These are phyloP conservation scores for Stephania japonica DNA, from an alignment of 164 flowering plant genomes.

Conservation along the genomic window DNA sequence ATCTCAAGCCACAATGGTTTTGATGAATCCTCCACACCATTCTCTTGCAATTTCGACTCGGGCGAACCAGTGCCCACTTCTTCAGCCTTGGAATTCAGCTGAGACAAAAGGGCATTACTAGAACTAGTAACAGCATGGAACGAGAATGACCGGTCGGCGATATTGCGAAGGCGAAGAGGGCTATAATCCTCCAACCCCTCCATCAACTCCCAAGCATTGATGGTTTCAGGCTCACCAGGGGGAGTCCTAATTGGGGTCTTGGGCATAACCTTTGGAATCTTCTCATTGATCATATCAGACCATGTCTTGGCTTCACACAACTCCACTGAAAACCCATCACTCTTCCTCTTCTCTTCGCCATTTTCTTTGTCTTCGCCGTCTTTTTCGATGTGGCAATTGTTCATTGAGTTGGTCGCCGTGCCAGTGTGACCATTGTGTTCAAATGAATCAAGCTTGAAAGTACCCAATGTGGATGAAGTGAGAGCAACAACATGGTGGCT, in stretches of 20 bases:
- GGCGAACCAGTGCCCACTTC: too few species aligned
- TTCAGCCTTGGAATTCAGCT: neutral
- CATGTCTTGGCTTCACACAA: constrained; percentile 61
- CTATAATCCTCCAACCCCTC: constrained; percentile 76
- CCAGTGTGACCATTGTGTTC: neutral
- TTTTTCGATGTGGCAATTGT: neutral
- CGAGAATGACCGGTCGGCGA: constrained; percentile 45
- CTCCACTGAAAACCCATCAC: constrained; percentile 32
- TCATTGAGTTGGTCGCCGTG: too few species aligned
- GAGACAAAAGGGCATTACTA: neutral
- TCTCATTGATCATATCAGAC: constrained; percentile 60
- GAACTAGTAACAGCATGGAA: constrained; percentile 29
- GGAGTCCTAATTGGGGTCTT: constrained; percentile 72
- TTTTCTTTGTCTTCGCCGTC: neutral
- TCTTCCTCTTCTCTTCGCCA: constrained; percentile 3
- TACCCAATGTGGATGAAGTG: constrained; percentile 57
- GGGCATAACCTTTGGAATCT: constrained; percentile 35
- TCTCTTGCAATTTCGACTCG: constrained; percentile 8
- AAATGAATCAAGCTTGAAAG: constrained; percentile 35
- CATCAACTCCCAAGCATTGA: constrained; percentile 91
- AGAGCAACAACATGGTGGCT: constrained; percentile 58
- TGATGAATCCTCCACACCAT: neutral
- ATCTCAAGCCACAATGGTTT: constrained; percentile 35
- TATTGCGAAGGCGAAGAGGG: constrained; percentile 32
- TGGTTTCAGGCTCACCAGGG: constrained; percentile 83